phyloP scores from a whole-genome alignment of 2,329 filamentous ascomycete species.

The Fusarium goolgardi region DNA sequence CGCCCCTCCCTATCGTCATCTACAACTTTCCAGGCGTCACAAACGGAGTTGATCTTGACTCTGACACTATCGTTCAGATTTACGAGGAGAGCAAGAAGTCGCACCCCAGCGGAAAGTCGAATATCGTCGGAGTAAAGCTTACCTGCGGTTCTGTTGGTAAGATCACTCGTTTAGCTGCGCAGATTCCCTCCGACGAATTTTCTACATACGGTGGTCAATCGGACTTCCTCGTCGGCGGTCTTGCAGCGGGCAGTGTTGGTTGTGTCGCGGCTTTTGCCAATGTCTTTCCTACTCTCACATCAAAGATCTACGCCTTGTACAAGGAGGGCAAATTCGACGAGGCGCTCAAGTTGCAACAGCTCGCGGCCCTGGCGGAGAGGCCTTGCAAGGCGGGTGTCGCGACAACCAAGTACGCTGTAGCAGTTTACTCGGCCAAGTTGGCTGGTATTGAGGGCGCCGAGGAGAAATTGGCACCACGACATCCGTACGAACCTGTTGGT shows the following conservation, averaged over 20 bases:
- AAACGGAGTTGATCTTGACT: constrained; percentile 75
- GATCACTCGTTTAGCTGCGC: constrained; percentile 68
- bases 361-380: constrained; percentile 73
- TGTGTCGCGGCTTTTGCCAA: constrained; percentile 73
- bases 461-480: constrained; percentile 67
- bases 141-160: constrained; percentile 80
- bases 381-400: constrained; percentile 75
- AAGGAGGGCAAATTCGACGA: constrained; percentile 66
- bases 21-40: constrained; percentile 78
- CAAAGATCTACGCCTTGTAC: constrained; percentile 71
- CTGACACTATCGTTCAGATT: constrained; percentile 62
- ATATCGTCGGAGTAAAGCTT: constrained; percentile 76
- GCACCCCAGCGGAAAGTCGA: constrained; percentile 51
- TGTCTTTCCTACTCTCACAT: constrained; percentile 67
- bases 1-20: constrained; percentile 68
- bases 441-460: constrained; percentile 71
- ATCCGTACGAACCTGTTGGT: constrained; percentile 67
- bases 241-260: constrained; percentile 68
- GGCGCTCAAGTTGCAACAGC: constrained; percentile 69
- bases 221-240: constrained; percentile 74
- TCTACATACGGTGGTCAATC: constrained; percentile 78
- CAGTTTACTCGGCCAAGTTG: constrained; percentile 66
- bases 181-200: constrained; percentile 66
- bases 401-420: constrained; percentile 74
- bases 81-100: constrained; percentile 41